phyloP scores from a whole-genome alignment of 2,329 filamentous ascomycete genomes.

The Teratosphaeria viscida region DNA sequence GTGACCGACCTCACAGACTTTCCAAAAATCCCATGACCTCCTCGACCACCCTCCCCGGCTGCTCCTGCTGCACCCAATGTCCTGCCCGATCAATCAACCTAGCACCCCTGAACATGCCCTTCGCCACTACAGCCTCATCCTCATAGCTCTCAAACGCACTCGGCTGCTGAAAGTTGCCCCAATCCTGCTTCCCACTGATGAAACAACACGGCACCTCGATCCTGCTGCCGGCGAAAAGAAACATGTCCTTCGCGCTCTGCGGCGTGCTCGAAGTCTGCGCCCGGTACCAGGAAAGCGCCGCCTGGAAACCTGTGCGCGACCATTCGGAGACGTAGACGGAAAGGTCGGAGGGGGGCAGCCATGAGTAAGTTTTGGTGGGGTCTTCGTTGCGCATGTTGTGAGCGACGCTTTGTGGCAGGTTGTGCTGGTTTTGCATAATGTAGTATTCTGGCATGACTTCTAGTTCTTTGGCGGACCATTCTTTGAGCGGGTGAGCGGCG shows the following conservation, averaged over 20 bases:
- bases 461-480: slow-evolving; percentile 49
- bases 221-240: slow-evolving; percentile 49
- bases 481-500: slow-evolving; percentile 41
- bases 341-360: slow-evolving; percentile 51
- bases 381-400: slow-evolving; percentile 48
- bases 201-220: slow-evolving; percentile 53
- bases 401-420: slow-evolving; percentile 50
- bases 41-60: slow-evolving; percentile 43
- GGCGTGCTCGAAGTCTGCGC: slow-evolving; percentile 40
- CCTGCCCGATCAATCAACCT: slow-evolving; percentile 50
- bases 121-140: slow-evolving; percentile 23
- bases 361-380: slow-evolving; percentile 34
- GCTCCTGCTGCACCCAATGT: slow-evolving; percentile 62
- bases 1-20: neutral
- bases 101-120: slow-evolving; percentile 43
- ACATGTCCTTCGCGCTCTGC: slow-evolving; percentile 41
- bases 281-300: slow-evolving; percentile 58
- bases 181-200: slow-evolving; percentile 53
- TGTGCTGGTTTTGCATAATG: slow-evolving; percentile 48
- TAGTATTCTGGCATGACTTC: slow-evolving; percentile 57
- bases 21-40: slow-evolving; percentile 36
- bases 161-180: slow-evolving; percentile 59
- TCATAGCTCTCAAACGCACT: slow-evolving; percentile 50
- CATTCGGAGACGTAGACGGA: slow-evolving; percentile 52
- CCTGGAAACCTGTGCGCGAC: slow-evolving; percentile 53